phyloP scores from a whole-genome alignment of 441 rosid genomes.

The Pelargonium australe region DNA sequence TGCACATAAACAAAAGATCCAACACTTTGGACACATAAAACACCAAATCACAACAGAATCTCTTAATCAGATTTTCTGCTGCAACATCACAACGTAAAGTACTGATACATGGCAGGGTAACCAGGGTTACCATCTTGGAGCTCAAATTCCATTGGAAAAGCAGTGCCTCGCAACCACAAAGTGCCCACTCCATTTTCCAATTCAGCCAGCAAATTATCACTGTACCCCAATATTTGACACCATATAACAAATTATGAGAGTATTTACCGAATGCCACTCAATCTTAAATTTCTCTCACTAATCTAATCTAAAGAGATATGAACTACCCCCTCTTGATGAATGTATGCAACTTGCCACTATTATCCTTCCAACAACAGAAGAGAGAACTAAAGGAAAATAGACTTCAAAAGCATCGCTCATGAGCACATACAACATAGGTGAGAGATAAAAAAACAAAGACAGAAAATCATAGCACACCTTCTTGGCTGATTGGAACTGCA shows the following conservation, averaged over 20 bases:
- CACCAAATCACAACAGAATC: neutral
- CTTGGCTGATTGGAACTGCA: constrained; percentile 64
- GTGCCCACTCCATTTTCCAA: neutral
- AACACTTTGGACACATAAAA: neutral
- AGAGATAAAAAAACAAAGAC: neutral
- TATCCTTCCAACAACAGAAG: neutral
- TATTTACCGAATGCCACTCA: neutral
- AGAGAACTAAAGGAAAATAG: neutral
- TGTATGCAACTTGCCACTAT: neutral
- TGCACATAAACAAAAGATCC: neutral
- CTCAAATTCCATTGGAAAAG: neutral
- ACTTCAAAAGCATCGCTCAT: neutral
- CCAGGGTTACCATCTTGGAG: neutral
- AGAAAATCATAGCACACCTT: constrained; percentile 49
- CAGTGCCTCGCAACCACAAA: neutral
- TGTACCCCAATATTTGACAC: neutral
- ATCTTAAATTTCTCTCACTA: neutral
- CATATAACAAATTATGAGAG: neutral
- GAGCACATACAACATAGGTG: neutral
- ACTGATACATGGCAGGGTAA: neutral
- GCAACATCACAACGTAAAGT: neutral
- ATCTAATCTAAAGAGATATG: neutral
- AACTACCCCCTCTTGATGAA: neutral
- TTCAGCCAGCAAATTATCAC: neutral
- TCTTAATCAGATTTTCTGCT: neutral